Conservation (phyloP, 108 stramenopile genomes). For the Cylindrotheca fusiformis region DNA sequence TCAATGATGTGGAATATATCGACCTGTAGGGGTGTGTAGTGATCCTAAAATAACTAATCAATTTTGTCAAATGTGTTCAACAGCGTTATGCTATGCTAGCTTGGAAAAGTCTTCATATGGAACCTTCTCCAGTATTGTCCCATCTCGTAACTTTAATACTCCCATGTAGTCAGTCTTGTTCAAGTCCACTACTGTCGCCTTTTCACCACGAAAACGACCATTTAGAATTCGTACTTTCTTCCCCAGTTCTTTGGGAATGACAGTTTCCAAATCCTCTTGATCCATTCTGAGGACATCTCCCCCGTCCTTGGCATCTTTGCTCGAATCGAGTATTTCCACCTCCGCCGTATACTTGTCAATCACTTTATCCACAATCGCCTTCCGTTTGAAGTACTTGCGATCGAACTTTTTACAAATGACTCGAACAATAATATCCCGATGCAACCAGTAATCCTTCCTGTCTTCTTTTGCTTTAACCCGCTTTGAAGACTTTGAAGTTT, state of each 20-base stretch:
- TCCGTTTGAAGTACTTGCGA: slow-evolving; percentile 83
- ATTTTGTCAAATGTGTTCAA: background rate
- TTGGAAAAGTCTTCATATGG: slow-evolving; percentile 43
- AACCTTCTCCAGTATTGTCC: slow-evolving; percentile 16
- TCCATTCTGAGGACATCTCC: slow-evolving; percentile 66
- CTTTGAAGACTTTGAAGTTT: slow-evolving; percentile 7
- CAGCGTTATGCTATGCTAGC: slow-evolving; percentile 18
- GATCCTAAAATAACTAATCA: background rate
- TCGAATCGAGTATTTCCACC: slow-evolving; percentile 59
- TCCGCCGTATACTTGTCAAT: slow-evolving; percentile 66
- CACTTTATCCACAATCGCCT: slow-evolving; percentile 72
- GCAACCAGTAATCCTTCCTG: slow-evolving; percentile 70
- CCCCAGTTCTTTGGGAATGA: slow-evolving; percentile 64
- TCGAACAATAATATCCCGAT: slow-evolving; percentile 74
- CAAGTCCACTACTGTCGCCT: slow-evolving; percentile 50
- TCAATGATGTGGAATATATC: too few species aligned
- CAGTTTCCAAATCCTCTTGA: slow-evolving; percentile 89
- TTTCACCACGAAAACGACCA: slow-evolving; percentile 63
- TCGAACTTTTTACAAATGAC: slow-evolving; percentile 74
- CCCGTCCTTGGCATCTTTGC: slow-evolving; percentile 26
- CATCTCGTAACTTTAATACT: slow-evolving; percentile 39
- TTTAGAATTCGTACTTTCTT: slow-evolving; percentile 71
- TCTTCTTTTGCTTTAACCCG: slow-evolving; percentile 5
- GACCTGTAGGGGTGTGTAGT: too few species aligned
- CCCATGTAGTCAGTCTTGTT: slow-evolving; percentile 55